phyloP scores from a whole-genome alignment of 768 basidiomycete species.

The Dendrothele bispora region DNA sequence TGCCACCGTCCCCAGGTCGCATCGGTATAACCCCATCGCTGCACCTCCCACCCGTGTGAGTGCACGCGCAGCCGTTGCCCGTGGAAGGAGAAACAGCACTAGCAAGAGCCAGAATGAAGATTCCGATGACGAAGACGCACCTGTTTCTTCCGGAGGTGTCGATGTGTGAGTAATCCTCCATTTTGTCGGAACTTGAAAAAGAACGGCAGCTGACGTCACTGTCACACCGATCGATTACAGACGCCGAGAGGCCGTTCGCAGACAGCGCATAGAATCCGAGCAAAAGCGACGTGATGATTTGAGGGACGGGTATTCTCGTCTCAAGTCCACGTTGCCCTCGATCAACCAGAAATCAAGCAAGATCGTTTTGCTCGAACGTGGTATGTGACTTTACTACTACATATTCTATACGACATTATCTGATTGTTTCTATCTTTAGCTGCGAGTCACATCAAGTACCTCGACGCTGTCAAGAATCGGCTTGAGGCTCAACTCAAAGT shows the following conservation, averaged over 20 bases:
- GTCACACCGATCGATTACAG: constrained; percentile 31
- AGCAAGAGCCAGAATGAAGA: constrained; percentile 56
- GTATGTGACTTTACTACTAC: constrained; percentile 36
- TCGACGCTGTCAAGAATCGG: constrained; percentile 77
- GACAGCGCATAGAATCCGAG: constrained; percentile 92
- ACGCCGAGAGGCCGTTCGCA: constrained; percentile 87
- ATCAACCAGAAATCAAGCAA: constrained; percentile 94
- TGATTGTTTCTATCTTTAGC: constrained; percentile 40
- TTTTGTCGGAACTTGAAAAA: too few relatives aligned
- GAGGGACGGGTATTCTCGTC: constrained; percentile 85
- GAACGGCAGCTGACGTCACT: too few relatives aligned
- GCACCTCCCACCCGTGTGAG: constrained; percentile 57
- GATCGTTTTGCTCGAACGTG: constrained; percentile 84
- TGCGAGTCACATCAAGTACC: constrained; percentile 82
- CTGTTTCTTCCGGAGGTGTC: constrained; percentile 44
- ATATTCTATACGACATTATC: constrained; percentile 8
- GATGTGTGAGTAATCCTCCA: constrained; percentile 44
- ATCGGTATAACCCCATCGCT: constrained; percentile 77
- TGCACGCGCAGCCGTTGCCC: constrained; percentile 37
- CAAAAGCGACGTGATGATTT: constrained; percentile 91
- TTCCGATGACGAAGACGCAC: constrained; percentile 74
- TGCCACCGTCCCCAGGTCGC: constrained; percentile 69
- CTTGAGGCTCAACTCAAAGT: constrained; percentile 75
- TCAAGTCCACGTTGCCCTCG: constrained; percentile 87
- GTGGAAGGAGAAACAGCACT: constrained; percentile 44